Evolutionary conservation across 2,329 filamentous ascomycete species (phyloP).

Genomic region (Elsinoe batatas): DNA sequence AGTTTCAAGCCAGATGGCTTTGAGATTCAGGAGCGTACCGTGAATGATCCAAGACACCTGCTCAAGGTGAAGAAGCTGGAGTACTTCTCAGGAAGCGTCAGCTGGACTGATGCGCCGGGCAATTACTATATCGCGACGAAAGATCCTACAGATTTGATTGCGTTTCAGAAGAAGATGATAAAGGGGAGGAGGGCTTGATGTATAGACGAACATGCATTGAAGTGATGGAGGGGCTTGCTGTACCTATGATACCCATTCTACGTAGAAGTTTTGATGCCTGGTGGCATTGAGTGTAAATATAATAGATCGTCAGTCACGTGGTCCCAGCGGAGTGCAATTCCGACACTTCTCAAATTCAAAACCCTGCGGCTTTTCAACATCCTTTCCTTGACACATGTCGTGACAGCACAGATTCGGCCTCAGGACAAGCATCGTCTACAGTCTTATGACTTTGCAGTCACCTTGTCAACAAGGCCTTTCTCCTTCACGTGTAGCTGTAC

Average conservation of each 20-base stretch:
- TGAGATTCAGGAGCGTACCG: conserved; percentile 61
- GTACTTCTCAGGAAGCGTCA: conserved; percentile 64
- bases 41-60: conserved; percentile 72
- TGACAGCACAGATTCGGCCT: too few species aligned
- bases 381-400: too few species aligned
- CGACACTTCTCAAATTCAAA: too few species aligned
- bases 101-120: conserved; percentile 79
- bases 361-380: too few species aligned
- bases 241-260: conserved; percentile 6
- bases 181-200: conserved; percentile 13
- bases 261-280: not conserved
- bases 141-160: conserved; percentile 47
- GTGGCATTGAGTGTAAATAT: not conserved
- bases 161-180: conserved; percentile 34
- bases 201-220: not conserved
- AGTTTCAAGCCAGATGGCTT: conserved; percentile 78
- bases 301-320: not conserved
- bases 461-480: too few species aligned
- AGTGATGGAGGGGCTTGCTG: not conserved
- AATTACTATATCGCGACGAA: conserved; percentile 83
- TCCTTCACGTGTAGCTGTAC: too few species aligned
- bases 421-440: too few species aligned
- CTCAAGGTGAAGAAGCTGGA: conserved; percentile 62
- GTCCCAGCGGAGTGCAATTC: too few species aligned
- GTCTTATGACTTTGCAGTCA: too few species aligned